phyloP scores from a whole-genome alignment of 176 grass and related monocot genomes.

The Canna indica region DNA sequence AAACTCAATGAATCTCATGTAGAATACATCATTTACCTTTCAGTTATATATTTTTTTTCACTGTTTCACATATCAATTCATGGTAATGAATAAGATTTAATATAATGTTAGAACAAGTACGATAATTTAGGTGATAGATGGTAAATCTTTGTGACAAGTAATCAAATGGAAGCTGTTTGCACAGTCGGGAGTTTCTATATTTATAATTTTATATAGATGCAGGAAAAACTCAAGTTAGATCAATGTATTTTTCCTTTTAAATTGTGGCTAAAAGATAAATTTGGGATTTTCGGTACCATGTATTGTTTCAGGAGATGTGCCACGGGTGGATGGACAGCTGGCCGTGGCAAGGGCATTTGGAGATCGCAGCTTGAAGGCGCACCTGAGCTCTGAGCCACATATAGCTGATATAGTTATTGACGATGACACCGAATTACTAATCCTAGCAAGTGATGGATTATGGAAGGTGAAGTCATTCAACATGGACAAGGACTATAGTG shows the following conservation, averaged over 20 bases:
- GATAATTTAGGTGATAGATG: too few species aligned
- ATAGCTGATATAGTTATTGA: constrained; percentile 39
- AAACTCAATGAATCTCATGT: neutral
- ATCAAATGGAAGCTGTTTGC: neutral
- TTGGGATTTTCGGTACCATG: too few species aligned
- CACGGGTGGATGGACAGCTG: constrained; percentile 89
- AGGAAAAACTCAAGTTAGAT: neutral
- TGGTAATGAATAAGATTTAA: neutral
- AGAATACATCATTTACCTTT: too few species aligned
- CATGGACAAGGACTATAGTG: neutral
- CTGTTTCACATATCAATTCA: neutral
- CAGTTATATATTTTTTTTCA: too few species aligned
- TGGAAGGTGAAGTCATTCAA: constrained; percentile 62
- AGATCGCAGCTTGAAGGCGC: constrained; percentile 79
- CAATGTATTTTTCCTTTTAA: neutral
- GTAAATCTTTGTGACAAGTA: neutral
- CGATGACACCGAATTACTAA: constrained; percentile 56
- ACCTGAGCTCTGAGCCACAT: constrained; percentile 84
- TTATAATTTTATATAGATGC: neutral
- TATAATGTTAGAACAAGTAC: neutral
- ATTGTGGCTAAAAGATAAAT: too few species aligned
- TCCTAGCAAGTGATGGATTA: constrained; percentile 94
- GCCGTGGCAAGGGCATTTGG: constrained; percentile 95
- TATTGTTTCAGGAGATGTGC: constrained; percentile 64
- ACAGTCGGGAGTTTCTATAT: neutral